phyloP scores from a whole-genome alignment of 495 filamentous ascomycete genomes.

The Articulospora tetracladia region DNA sequence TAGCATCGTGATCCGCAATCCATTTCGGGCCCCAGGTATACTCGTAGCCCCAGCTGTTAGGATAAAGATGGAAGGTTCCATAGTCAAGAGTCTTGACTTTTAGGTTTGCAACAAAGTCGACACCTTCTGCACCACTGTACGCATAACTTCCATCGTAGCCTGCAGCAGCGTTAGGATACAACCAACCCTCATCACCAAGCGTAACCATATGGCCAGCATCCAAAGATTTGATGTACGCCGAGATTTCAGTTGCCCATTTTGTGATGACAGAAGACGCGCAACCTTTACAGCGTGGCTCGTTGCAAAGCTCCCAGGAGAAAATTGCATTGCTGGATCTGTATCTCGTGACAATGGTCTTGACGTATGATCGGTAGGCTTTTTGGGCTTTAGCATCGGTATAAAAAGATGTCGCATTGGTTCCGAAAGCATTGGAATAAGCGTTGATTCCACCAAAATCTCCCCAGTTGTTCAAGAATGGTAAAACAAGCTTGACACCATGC shows the following conservation, averaged over 20 bases:
- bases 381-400: conserved; percentile 38
- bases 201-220: conserved; percentile 56
- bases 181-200: conserved; percentile 44
- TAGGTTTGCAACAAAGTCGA: conserved; percentile 47
- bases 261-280: conserved; percentile 48
- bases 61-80: conserved; percentile 50
- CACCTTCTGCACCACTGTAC: conserved; percentile 44
- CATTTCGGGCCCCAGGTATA: conserved; percentile 22
- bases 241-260: conserved; percentile 48
- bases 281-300: conserved; percentile 56
- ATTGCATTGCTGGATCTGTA: conserved; percentile 47
- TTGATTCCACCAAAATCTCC: conserved; percentile 65
- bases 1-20: conserved; percentile 22
- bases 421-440: conserved; percentile 45
- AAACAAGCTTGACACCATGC: conserved; percentile 48
- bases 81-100: conserved; percentile 46
- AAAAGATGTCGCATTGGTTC: conserved; percentile 25
- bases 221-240: conserved; percentile 52
- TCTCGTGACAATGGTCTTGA: conserved; percentile 51
- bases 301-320: conserved; percentile 59
- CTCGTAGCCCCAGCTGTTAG: conserved; percentile 25
- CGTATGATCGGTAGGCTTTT: conserved; percentile 50
- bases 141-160: conserved; percentile 39
- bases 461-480: conserved; percentile 55
- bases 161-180: conserved; percentile 29